Evolutionary conservation across 306 rosid species (phyloP).

Genomic region (Sindora glabra): DNA sequence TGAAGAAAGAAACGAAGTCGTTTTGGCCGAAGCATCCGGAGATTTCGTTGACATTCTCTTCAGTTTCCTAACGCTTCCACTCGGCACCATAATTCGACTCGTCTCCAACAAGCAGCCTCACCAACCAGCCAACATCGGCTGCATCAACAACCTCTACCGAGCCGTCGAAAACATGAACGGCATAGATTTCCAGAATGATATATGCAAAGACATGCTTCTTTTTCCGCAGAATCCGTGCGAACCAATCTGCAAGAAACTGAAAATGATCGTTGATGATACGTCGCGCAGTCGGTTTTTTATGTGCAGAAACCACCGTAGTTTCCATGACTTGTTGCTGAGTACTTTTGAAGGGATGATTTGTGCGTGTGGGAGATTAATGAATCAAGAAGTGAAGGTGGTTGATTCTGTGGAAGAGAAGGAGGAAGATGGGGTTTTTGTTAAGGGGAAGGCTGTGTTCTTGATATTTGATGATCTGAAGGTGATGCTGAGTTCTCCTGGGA

Average conservation of each 20-base stretch:
- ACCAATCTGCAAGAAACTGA: slow-evolving; percentile 6
- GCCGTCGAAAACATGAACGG: not conserved
- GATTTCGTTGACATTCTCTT: slow-evolving; percentile 23
- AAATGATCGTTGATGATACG: slow-evolving; percentile 9
- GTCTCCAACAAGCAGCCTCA: not conserved
- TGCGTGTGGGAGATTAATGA: slow-evolving; percentile 19
- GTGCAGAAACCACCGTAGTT: not conserved
- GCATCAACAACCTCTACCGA: slow-evolving; percentile 16
- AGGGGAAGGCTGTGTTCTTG: slow-evolving; percentile 4
- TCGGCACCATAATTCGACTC: slow-evolving; percentile 17
- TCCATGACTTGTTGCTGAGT: not conserved
- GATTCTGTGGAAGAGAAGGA: not conserved
- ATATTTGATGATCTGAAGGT: slow-evolving; percentile 23
- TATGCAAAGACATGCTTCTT: slow-evolving; percentile 24
- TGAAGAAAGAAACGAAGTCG: slow-evolving; percentile 18
- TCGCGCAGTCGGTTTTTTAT: not conserved
- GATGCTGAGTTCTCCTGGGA: slow-evolving; percentile 12
- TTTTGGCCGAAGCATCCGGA: slow-evolving; percentile 16
- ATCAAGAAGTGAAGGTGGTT: not conserved
- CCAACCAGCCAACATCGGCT: slow-evolving; percentile 6
- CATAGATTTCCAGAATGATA: slow-evolving; percentile 6
- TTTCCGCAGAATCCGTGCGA: slow-evolving; percentile 16
- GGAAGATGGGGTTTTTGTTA: slow-evolving; percentile 22
- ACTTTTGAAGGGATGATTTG: slow-evolving; percentile 13
- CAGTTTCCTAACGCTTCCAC: slow-evolving; percentile 25